These are phyloP conservation scores for Podospora australis DNA, from an alignment of 495 filamentous ascomycete species.

Conservation along the genomic window DNA sequence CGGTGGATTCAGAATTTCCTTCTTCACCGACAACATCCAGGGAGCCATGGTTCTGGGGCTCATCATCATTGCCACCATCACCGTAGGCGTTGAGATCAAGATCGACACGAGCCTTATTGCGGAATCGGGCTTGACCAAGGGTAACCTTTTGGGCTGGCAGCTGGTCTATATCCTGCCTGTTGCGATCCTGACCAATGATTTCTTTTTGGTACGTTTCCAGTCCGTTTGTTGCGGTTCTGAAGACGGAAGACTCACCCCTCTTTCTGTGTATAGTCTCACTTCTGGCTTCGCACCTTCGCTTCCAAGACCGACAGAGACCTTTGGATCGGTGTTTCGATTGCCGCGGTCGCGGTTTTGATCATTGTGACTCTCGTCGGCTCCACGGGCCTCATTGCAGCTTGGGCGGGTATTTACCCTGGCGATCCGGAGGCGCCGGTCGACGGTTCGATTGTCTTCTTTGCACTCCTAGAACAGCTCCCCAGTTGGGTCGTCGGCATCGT, in stretches of 20 bases:
- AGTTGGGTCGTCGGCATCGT: constrained; percentile 70
- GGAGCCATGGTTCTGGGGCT: constrained; percentile 64
- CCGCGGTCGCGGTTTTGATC: constrained; percentile 52
- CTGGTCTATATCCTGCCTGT: constrained; percentile 70
- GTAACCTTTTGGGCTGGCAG: constrained; percentile 66
- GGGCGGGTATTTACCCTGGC: constrained; percentile 59
- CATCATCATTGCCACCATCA: constrained; percentile 62
- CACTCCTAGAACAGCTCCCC: constrained; percentile 61
- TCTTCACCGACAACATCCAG: constrained; percentile 72
- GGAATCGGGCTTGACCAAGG: constrained; percentile 52
- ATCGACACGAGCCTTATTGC: constrained; percentile 61
- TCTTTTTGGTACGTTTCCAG: constrained; percentile 49
- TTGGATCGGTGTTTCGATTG: constrained; percentile 60
- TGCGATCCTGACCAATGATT: constrained; percentile 68
- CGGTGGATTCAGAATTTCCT: constrained; percentile 71
- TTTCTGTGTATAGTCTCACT: constrained; percentile 42
- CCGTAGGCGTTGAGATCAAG: constrained; percentile 62
- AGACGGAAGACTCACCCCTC: too few species aligned
- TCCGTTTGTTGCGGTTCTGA: not conserved
- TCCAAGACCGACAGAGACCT: constrained; percentile 70
- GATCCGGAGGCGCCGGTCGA: constrained; percentile 41
- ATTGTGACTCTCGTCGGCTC: constrained; percentile 61
- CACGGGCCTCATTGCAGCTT: constrained; percentile 64
- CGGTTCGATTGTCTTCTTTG: constrained; percentile 66
- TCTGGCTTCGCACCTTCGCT: constrained; percentile 78